phyloP scores from a whole-genome alignment of 768 basidiomycete genomes.

The Tylopilus plumbeoviolaceoides region DNA sequence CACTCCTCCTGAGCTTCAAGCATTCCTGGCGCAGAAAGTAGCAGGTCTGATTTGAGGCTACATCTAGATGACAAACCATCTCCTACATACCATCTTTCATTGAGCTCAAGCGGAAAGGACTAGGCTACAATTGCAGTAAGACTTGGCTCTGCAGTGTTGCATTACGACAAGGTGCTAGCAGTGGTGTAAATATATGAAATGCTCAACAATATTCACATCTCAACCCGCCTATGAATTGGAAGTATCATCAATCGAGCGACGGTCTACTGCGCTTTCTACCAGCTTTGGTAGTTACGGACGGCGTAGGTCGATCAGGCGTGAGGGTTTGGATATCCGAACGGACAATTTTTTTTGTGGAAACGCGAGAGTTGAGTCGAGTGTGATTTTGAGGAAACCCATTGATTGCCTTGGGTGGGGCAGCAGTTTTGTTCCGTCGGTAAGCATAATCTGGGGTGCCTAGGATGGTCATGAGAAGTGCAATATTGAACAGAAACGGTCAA shows the following conservation, averaged over 20 bases:
- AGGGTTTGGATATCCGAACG: constrained; percentile 12
- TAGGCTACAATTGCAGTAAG: constrained; percentile 29
- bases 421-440: constrained; percentile 13
- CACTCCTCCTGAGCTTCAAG: constrained; percentile 28
- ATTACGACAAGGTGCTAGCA: constrained; percentile 27
- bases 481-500: neutral
- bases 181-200: constrained; percentile 28
- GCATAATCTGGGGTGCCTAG: constrained; percentile 25
- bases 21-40: constrained; percentile 28
- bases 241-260: constrained; percentile 23
- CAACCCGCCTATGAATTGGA: constrained; percentile 15
- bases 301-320: constrained; percentile 11
- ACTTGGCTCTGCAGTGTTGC: constrained; percentile 17
- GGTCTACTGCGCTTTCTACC: constrained; percentile 33
- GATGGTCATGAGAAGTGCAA: constrained; percentile 2
- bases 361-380: constrained; percentile 9
- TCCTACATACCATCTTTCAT: constrained; percentile 24
- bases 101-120: constrained; percentile 11
- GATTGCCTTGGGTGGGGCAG: constrained; percentile 7
- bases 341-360: constrained; percentile 18
- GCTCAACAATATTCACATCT: constrained; percentile 22
- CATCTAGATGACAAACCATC: constrained; percentile 17
- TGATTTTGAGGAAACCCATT: constrained; percentile 16
- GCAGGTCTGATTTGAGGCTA: constrained; percentile 15
- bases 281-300: constrained; percentile 18